Percentiles rank a stretch among this genome's conserved stretches.
Evolutionary conservation across 148 eudicot species (phyloP).

Genomic region (Persicaria maculosa): DNA sequence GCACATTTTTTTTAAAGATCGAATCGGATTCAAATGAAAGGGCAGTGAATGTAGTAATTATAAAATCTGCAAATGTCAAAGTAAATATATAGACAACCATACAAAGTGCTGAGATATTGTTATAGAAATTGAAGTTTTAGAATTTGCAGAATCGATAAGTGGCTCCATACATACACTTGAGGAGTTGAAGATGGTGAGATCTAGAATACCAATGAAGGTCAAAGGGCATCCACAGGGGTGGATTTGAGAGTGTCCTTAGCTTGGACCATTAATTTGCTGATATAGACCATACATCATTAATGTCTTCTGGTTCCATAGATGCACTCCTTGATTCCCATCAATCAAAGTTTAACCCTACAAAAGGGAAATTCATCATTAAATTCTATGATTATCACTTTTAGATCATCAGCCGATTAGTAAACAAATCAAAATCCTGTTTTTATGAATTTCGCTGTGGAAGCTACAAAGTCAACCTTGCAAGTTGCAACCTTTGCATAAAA

Average conservation of each 20-base stretch:
- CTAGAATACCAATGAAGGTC: background rate
- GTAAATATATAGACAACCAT: too few relatives aligned
- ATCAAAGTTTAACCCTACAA: background rate
- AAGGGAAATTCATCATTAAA: background rate
- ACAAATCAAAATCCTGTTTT: background rate
- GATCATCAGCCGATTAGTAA: background rate
- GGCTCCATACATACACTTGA: too few relatives aligned
- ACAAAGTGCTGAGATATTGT: too few relatives aligned
- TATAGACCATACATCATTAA: too few relatives aligned
- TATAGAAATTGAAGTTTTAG: background rate
- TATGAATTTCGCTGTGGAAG: background rate
- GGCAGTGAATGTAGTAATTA: too few relatives aligned
- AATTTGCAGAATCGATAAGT: background rate
- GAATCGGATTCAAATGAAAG: background rate
- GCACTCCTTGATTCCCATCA: background rate
- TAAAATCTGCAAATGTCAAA: too few relatives aligned
- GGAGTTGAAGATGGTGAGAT: background rate
- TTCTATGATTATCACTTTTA: background rate
- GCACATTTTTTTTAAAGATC: background rate
- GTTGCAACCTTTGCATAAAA: background rate
- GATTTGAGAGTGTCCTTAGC: background rate
- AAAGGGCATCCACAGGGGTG: background rate
- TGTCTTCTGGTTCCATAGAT: background rate
- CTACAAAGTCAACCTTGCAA: background rate
- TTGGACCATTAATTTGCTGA: too few relatives aligned